Conservation (phyloP, 768 basidiomycete species). For the Mycena albidolilacea region DNA sequence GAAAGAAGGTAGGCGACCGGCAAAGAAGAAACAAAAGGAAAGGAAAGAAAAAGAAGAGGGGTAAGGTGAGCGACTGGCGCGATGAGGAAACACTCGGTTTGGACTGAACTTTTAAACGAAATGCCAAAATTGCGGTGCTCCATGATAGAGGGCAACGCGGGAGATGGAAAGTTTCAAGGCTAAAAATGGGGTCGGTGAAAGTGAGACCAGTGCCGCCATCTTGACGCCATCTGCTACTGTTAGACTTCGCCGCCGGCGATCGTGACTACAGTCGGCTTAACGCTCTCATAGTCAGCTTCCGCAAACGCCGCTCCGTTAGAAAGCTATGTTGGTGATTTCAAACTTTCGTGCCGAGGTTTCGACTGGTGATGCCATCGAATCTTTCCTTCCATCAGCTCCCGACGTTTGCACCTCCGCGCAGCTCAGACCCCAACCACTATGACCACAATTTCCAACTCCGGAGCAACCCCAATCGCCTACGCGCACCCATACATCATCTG, state of each 20-base stretch:
- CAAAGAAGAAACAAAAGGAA: neutral
- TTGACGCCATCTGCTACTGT: no score
- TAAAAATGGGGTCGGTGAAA: no score
- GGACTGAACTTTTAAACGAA: neutral
- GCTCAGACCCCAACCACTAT: constrained; percentile 14
- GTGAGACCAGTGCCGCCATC: no score
- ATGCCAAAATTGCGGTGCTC: neutral
- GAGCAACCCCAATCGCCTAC: constrained; percentile 17
- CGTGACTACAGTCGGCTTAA: no score
- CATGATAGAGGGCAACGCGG: neutral
- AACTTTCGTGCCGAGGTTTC: neutral
- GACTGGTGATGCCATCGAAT: neutral
- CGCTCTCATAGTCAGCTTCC: no score
- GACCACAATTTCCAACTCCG: constrained; percentile 21
- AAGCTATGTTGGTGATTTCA: neutral
- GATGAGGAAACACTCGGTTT: neutral
- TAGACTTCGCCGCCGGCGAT: no score
- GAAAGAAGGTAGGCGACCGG: neutral
- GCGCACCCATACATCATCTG: constrained; percentile 24
- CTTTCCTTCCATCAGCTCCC: neutral
- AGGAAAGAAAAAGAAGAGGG: neutral
- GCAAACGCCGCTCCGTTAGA: no score
- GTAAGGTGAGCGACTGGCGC: constrained; percentile 5
- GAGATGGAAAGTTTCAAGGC: neutral
- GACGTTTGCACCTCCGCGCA: neutral